Conservation (phyloP, 257 asterid genomes). For the Solanum piurae region DNA sequence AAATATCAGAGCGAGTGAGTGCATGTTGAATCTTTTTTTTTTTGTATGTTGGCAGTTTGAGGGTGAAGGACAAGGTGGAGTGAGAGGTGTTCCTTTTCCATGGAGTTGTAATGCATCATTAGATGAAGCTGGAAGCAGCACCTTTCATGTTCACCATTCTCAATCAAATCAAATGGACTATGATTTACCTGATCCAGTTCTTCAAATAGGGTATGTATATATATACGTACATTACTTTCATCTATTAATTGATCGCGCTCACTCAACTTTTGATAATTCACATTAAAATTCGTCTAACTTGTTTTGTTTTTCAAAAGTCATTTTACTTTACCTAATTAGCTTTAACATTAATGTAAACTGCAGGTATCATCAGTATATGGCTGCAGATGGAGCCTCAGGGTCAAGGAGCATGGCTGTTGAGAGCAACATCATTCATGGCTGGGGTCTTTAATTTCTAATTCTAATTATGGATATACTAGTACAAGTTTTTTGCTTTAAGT, state of each 20-base stretch:
- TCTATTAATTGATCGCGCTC: not conserved
- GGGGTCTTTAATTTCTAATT: constrained; percentile 39
- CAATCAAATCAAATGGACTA: constrained; percentile 41
- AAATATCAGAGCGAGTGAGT: not conserved
- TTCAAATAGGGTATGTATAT: constrained; percentile 57
- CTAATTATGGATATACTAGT: not conserved
- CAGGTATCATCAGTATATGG: constrained; percentile 56
- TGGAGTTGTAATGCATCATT: constrained; percentile 38
- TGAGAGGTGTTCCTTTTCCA: constrained; percentile 26
- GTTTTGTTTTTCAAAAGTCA: not conserved
- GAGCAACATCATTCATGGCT: constrained; percentile 46
- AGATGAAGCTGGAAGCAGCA: constrained; percentile 17
- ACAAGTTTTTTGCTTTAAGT: not conserved
- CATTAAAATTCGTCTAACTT: not conserved
- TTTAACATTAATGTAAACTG: not conserved
- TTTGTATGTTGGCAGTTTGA: constrained; percentile 37
- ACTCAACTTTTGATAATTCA: not conserved
- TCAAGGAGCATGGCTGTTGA: constrained; percentile 51
- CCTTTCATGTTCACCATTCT: constrained; percentile 29
- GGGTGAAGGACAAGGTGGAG: constrained; percentile 38
- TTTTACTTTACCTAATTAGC: not conserved
- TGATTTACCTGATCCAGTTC: constrained; percentile 33
- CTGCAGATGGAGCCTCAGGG: constrained; percentile 55
- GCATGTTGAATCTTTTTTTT: not conserved
- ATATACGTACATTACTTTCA: not conserved